Conservation (phyloP, 1,284 basidiomycete genomes). For the Ceratobasidium sp. region DNA sequence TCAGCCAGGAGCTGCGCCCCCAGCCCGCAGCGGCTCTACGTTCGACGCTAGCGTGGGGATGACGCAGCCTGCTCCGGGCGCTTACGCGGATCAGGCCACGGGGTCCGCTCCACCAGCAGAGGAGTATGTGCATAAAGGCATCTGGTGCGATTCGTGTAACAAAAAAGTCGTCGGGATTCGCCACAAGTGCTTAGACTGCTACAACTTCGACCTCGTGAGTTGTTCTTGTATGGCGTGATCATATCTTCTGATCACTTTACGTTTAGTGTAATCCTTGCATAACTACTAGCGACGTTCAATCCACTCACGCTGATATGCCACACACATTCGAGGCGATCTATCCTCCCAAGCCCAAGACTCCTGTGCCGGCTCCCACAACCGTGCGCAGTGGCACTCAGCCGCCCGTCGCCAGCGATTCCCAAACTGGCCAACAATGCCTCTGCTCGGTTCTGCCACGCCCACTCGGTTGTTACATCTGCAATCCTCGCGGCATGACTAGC, state of each 20-base stretch:
- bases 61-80: constrained; percentile 36
- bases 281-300: constrained; percentile 34
- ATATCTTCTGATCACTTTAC: constrained; percentile 12
- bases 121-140: constrained; percentile 42
- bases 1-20: constrained; percentile 42
- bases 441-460: constrained; percentile 37
- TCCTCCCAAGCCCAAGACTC: constrained; percentile 1
- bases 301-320: constrained; percentile 39
- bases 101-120: constrained; percentile 34
- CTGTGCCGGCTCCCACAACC: neutral
- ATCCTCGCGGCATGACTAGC: constrained; percentile 13
- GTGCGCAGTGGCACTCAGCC: neutral
- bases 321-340: constrained; percentile 40
- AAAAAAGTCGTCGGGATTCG: constrained; percentile 47
- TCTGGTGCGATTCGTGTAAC: constrained; percentile 49
- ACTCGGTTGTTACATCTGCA: constrained; percentile 35
- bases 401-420: constrained; percentile 25
- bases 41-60: constrained; percentile 34
- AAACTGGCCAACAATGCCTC: constrained; percentile 9
- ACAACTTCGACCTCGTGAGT: constrained; percentile 48
- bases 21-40: constrained; percentile 31
- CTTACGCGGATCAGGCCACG: constrained; percentile 27
- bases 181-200: constrained; percentile 50
- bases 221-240: neutral
- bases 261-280: constrained; percentile 41